A percentile compares a stretch with the other conserved stretches of the same genome.
Evolutionary conservation across 2,329 filamentous ascomycete species (phyloP).

Genomic region (Cercospora zeina): DNA sequence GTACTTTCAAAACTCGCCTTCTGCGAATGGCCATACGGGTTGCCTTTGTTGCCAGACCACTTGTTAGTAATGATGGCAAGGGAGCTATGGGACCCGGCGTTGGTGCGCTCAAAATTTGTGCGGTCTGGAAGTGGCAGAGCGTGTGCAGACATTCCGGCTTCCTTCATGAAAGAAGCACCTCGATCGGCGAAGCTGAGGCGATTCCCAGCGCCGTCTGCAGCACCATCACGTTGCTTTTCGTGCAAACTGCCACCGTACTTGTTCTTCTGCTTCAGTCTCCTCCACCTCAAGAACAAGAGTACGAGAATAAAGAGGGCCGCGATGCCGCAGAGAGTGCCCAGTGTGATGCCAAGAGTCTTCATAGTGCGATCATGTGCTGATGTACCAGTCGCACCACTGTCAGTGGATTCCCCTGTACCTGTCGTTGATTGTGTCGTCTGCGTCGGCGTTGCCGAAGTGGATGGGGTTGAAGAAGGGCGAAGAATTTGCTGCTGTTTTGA

Average conservation of each 20-base stretch:
- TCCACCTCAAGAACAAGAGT: conserved; percentile 67
- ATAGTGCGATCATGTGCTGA: conserved; percentile 51
- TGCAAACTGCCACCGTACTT: conserved; percentile 45
- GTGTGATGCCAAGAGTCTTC: conserved; percentile 73
- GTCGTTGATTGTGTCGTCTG: conserved; percentile 41
- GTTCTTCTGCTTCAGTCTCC: conserved; percentile 58
- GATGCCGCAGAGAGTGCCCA: conserved; percentile 77
- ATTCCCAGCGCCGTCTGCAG: conserved; percentile 23
- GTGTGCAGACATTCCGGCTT: conserved; percentile 48
- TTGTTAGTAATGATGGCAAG: conserved; percentile 58
- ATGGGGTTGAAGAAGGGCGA: conserved; percentile 33
- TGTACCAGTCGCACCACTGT: conserved; percentile 39
- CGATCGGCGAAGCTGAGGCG: conserved; percentile 54
- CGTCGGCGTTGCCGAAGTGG: conserved; percentile 42
- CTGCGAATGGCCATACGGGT: conserved; percentile 45
- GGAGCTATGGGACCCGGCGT: conserved; percentile 40
- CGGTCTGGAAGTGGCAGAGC: conserved; percentile 31
- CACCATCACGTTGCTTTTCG: conserved; percentile 41
- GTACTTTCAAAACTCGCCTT: conserved; percentile 62
- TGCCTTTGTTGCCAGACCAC: conserved; percentile 52
- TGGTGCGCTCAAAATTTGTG: conserved; percentile 20
- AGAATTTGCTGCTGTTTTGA: conserved; percentile 44
- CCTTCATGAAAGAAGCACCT: conserved; percentile 55
- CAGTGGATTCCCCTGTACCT: conserved; percentile 31
- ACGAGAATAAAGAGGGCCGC: conserved; percentile 68